A percentile compares a stretch with the other conserved stretches of the same genome.
Conservation (phyloP, 192 early-diverging fungal genomes). For the Podila epigama region DNA sequence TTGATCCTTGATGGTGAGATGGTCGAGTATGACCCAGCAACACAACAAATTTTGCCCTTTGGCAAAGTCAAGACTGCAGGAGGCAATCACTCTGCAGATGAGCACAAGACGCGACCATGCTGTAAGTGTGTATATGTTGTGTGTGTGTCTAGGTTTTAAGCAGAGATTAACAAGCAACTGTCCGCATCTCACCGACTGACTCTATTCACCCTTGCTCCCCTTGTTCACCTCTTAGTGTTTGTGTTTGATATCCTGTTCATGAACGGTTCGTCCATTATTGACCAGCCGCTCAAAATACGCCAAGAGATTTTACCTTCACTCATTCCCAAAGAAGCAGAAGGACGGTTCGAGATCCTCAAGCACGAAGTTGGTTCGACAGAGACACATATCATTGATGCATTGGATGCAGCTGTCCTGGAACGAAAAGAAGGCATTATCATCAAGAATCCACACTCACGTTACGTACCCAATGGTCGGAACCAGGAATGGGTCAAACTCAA, state of each 20-base stretch:
- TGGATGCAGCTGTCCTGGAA: constrained; percentile 64
- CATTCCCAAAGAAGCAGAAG: constrained; percentile 56
- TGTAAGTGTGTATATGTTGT: constrained; percentile 42
- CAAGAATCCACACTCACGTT: constrained; percentile 70
- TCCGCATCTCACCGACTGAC: not conserved
- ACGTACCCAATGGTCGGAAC: constrained; percentile 59
- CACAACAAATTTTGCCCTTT: constrained; percentile 68
- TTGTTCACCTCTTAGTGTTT: constrained; percentile 56
- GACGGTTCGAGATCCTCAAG: constrained; percentile 63
- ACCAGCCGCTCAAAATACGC: constrained; percentile 64
- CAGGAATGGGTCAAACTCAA: constrained; percentile 81
- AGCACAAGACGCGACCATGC: constrained; percentile 50
- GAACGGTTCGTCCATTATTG: constrained; percentile 68
- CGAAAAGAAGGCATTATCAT: constrained; percentile 71
- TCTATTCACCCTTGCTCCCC: not conserved
- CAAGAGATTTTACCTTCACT: constrained; percentile 56
- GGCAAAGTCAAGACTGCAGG: constrained; percentile 78
- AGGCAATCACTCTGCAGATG: constrained; percentile 48
- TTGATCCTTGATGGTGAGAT: constrained; percentile 86
- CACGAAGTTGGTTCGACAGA: constrained; percentile 58
- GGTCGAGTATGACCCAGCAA: constrained; percentile 73
- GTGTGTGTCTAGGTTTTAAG: not conserved
- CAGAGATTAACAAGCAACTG: too few species aligned
- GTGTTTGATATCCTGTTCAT: constrained; percentile 79
- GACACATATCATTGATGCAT: constrained; percentile 64